phyloP scores from a whole-genome alignment of 129 eudicot genomes.

The Centrapalus pauciflorus region DNA sequence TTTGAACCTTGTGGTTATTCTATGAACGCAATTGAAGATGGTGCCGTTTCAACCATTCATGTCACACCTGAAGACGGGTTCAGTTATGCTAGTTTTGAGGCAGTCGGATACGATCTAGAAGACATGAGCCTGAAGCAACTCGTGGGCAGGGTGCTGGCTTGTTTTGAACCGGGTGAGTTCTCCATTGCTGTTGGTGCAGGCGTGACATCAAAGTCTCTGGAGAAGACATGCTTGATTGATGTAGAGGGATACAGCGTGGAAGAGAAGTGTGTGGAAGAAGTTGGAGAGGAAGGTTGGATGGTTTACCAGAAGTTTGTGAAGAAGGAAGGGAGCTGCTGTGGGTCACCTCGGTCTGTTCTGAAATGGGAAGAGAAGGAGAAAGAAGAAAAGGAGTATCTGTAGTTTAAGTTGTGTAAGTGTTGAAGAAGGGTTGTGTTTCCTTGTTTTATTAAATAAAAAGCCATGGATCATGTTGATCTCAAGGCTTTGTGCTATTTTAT shows the following conservation, averaged over 20 bases:
- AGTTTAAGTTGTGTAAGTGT: constrained; percentile 10
- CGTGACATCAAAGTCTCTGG: constrained; percentile 30
- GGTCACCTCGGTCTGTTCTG: constrained; percentile 59
- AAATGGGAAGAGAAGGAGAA: constrained; percentile 59
- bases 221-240: constrained; percentile 17
- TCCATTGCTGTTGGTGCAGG: constrained; percentile 69
- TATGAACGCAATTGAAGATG: constrained; percentile 74
- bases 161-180: constrained; percentile 75
- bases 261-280: constrained; percentile 51
- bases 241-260: constrained; percentile 45
- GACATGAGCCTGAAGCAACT: constrained; percentile 27
- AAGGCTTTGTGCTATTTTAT: neutral
- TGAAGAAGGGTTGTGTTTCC: constrained; percentile 24
- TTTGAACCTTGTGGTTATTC: constrained; percentile 98
- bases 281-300: constrained; percentile 57
- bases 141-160: constrained; percentile 58
- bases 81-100: constrained; percentile 92
- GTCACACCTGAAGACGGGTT: constrained; percentile 93
- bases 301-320: constrained; percentile 57
- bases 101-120: constrained; percentile 68
- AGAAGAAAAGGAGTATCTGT: constrained; percentile 50
- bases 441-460: constrained; percentile 22
- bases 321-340: constrained; percentile 39
- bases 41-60: constrained; percentile 71
- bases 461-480: neutral